Base-by-base conservation (phyloP, 2,329 filamentous ascomycete species). In the Pestalotiopsis sp. region DNA sequence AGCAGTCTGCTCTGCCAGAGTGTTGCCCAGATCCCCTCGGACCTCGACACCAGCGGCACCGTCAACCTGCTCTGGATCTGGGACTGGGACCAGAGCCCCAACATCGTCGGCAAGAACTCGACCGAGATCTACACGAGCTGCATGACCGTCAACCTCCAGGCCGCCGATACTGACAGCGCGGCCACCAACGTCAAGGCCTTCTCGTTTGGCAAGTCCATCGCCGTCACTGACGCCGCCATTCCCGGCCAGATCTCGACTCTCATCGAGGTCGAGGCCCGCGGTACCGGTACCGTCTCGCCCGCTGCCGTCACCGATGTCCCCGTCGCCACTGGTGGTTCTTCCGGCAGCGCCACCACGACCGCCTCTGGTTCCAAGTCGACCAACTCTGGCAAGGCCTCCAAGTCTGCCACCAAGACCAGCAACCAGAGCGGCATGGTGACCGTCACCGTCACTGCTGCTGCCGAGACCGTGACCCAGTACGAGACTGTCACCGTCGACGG, bases 41-140 rank as follows among this genome's bases (percentile, higher is more conserved):
- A 92, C 73, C 83, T 89, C 61, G 80, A 86, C n/a, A 79, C 84
- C 11, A 89, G 90, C 59, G 87, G 90, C 38, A 86, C 86, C 36
- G 93, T 95, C 78, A 95, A 94, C 3, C 82, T 97, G 65, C 97
- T 97, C 84, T 98, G 95, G 95, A 91, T 98, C 60, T 98, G 96
- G 96, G 92, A 97, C 80, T 99, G 94, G 93, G 91, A 92, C 2
- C 91, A 88, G 14, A 83, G 89, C 76, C 80, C 82, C 74, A 74
- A 75, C 52, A 79, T 78, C 71, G 80, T 76, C 72, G 81, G 79
- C 69, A 23, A 49, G 62, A 80, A 86, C 11, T 81, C 81, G 71
- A 86, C 85, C 71, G 85, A 90, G 76, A 87, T 84, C 73, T 90
- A 90, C 77, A 89, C 85, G 4, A 85, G 85, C 23, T 90, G 88